Percentiles rank a stretch among this genome's conserved stretches.
These are phyloP conservation scores for Spinellus fusiger DNA, from an alignment of 192 early-diverging fungal species.

Conservation along the genomic window DNA sequence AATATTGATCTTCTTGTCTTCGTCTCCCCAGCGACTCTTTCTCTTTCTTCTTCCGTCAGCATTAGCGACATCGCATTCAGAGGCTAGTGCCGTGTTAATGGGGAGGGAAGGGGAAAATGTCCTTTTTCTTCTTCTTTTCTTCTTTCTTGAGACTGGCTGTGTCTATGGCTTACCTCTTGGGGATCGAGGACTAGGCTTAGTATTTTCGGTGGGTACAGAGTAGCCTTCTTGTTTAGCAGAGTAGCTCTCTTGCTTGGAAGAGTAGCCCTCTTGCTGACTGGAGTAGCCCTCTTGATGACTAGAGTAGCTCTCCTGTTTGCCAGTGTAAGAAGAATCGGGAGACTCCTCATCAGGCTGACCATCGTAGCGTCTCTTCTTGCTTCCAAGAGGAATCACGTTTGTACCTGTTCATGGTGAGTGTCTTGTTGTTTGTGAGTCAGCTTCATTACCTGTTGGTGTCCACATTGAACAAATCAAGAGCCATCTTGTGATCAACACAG, in stretches of 20 bases:
- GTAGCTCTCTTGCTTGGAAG: too few species aligned
- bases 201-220: background rate
- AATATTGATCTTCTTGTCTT: constrained; percentile 63
- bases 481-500: background rate
- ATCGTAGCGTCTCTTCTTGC: constrained; percentile 15
- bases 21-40: constrained; percentile 87
- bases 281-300: too few species aligned
- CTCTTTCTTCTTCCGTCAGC: constrained; percentile 62
- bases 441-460: background rate
- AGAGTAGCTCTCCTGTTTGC: background rate
- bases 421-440: background rate
- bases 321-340: background rate
- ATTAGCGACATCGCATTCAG: constrained; percentile 9
- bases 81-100: background rate
- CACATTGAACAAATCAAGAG: constrained; percentile 1
- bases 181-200: background rate
- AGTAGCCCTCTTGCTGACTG: too few species aligned
- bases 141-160: background rate
- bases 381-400: constrained; percentile 17
- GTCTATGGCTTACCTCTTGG: background rate
- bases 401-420: constrained; percentile 1
- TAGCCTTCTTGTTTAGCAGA: too few species aligned
- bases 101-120: background rate
- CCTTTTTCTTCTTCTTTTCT: background rate
- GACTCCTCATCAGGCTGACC: constrained; percentile 4